Base-by-base conservation (phyloP, 768 basidiomycete genomes). In the Dendrothele bispora region DNA sequence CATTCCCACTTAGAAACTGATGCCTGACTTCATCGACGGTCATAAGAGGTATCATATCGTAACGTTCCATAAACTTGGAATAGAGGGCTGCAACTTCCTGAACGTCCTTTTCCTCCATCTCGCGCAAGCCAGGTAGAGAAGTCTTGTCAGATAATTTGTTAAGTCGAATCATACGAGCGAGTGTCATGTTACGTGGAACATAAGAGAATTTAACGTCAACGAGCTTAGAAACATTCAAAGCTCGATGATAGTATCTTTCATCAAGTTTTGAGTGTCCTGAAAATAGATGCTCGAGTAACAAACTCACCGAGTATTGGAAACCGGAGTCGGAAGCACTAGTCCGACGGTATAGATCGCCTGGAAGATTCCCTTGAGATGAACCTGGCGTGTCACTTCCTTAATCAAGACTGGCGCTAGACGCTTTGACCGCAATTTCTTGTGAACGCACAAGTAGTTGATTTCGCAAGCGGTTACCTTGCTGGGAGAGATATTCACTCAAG, bases 271-370 rank as follows among this genome's bases (percentile, higher is more conserved):
- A 53, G 32, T 32, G 4, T 32, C 11, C 22, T 6, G 34, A 43
- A 29, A 24, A 32, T 24, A 5, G 35, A 32, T 29, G 22, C 41
- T 14, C 35, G 28, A 7, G 14, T 4, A 18, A 46, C 53, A 15
- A 12, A 66, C 81, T 46, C 59, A 88, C 86, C 83, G 76, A 65
- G 90, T 94, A 10, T 86, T 85, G 3, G 91, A 82, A 17, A 98
- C 81, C 0, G 97, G 97, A 0, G 97, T 98, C 7, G 97, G 97
- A 10, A 99, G 73, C 35, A 97, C 84, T 21, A 93, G 83, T 2
- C 97, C 97, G 15, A 83, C 95, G 0, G 97, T 99, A 65, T 98
- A 98, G 42, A 99, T 88, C 7, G 97, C 97, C 66, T 99, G 97
- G 73, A 97, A 98, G 43, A 97, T 76, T 26, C 91, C 91, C 53